A percentile compares a stretch with the other conserved stretches of the same genome.
Conservation (phyloP, 2,329 filamentous ascomycete species). For the Trichoderma koningii region DNA sequence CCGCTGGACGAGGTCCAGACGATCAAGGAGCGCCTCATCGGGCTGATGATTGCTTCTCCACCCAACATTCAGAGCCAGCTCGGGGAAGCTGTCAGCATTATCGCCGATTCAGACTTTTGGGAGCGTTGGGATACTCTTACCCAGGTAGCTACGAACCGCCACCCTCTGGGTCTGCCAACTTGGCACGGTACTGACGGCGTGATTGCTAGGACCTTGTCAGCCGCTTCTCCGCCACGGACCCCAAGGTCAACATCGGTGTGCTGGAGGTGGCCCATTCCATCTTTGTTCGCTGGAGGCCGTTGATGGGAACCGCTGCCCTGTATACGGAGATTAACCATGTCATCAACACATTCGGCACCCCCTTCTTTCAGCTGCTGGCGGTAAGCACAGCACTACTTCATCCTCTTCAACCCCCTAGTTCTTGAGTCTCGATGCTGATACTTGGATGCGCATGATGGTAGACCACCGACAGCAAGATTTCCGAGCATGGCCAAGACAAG, state of each 20-base stretch:
- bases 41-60: slow-evolving; percentile 92
- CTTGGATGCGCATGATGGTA: slow-evolving; percentile 35
- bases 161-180: not conserved
- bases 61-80: slow-evolving; percentile 87
- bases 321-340: slow-evolving; percentile 98
- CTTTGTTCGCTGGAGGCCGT: slow-evolving; percentile 90
- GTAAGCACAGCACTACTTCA: slow-evolving; percentile 46
- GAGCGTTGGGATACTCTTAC: slow-evolving; percentile 94
- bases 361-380: slow-evolving; percentile 79
- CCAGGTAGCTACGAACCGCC: slow-evolving; percentile 52
- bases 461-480: slow-evolving; percentile 71
- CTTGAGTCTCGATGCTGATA: slow-evolving; percentile 28
- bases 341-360: slow-evolving; percentile 76
- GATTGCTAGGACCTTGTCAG: slow-evolving; percentile 74
- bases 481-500: slow-evolving; percentile 74
- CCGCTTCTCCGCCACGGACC: slow-evolving; percentile 78
- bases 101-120: slow-evolving; percentile 98
- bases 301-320: slow-evolving; percentile 89
- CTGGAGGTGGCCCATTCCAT: slow-evolving; percentile 98
- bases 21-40: slow-evolving; percentile 94
- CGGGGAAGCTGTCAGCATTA: slow-evolving; percentile 94
- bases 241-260: slow-evolving; percentile 87
- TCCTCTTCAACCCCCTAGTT: not conserved
- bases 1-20: slow-evolving; percentile 77
- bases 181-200: not conserved